Evolutionary conservation across 2,329 filamentous ascomycete species (phyloP), one percentile per base, ranked within the genome.

Genomic region (Thielaviopsis euricoi): DNA sequence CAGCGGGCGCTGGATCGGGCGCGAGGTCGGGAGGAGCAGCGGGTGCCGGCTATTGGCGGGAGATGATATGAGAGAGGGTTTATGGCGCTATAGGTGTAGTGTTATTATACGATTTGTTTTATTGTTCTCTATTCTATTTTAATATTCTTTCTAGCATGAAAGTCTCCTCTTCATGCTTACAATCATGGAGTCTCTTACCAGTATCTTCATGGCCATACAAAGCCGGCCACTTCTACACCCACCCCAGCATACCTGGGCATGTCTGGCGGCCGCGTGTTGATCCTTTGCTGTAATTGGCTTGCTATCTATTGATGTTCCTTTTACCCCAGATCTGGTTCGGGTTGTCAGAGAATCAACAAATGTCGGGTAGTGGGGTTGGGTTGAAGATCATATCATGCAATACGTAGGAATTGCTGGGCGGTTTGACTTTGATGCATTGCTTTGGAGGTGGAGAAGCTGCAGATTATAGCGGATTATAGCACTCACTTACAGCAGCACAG

Each of bases 1-100:
- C 70, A 73, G 58, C 73, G 77, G 64, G 76, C 75, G 2, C 64
- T 83, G 57, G 71, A 73, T 15, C 73, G 73, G 61, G 74, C 73
- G 3, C 70, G 71, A 57, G 49, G 67, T 23, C 71, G 69, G 50
- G 68, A 70, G 33, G 72, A 74, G 13, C 13, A 23, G 12, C 19
- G 48, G n/a, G 23, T 51, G n/a, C 48, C 23, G 46, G 19, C 37
- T 2, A 53, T 54, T 58, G 51, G 52, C 19, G 55, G 21, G 21
- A 33, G 33, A 12, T 19, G 26, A 9, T 12, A 9, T 12, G n/a
- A n/a, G n/a, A n/a, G n/a, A n/a, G n/a, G n/a, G n/a, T n/a, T n/a
- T n/a, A n/a, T n/a, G n/a, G n/a, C n/a, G n/a, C n/a, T n/a, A n/a
- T n/a, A n/a, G n/a, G n/a, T n/a, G n/a, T n/a, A n/a, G n/a, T n/a